phyloP scores from a whole-genome alignment of 441 rosid genomes.

The Brassica balearica region DNA sequence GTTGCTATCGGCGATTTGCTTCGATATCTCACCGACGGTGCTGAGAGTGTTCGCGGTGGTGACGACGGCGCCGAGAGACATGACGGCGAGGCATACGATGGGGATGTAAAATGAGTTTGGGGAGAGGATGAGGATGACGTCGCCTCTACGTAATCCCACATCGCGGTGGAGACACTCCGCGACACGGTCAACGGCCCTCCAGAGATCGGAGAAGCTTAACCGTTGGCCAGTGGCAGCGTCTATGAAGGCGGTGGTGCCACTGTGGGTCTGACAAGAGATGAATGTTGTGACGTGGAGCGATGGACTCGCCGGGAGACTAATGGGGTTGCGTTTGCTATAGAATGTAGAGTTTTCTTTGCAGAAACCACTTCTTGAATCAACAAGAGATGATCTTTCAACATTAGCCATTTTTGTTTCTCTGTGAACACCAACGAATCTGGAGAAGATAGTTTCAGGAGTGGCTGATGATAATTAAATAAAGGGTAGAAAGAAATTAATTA shows the following conservation, averaged over 20 bases:
- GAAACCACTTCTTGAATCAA: conserved; percentile 58
- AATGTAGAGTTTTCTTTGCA: conserved; percentile 59
- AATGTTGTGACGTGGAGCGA: conserved; percentile 71
- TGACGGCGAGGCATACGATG: conserved; percentile 74
- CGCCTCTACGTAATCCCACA: conserved; percentile 69
- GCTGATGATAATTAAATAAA: background rate
- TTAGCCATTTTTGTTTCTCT: background rate
- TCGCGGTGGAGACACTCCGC: conserved; percentile 52
- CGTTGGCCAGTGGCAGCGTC: conserved; percentile 73
- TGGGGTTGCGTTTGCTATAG: conserved; percentile 69
- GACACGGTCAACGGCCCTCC: conserved; percentile 77
- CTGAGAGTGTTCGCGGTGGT: conserved; percentile 91
- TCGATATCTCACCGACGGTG: conserved; percentile 66
- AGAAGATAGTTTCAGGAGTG: background rate
- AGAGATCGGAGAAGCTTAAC: conserved; percentile 67
- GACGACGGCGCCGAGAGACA: conserved; percentile 85
- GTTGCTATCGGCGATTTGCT: conserved; percentile 64
- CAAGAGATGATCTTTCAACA: background rate
- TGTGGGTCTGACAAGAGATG: conserved; percentile 77
- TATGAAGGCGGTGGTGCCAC: conserved; percentile 70
- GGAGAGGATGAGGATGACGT: conserved; percentile 79
- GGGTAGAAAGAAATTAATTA: too few species aligned
- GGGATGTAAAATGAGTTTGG: conserved; percentile 86
- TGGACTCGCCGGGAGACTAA: conserved; percentile 56
- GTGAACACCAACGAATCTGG: background rate